Evolutionary conservation across 202 grass and related monocot species (phyloP), one percentile per base, ranked within the genome.

Genomic region (Panicum hallii): DNA sequence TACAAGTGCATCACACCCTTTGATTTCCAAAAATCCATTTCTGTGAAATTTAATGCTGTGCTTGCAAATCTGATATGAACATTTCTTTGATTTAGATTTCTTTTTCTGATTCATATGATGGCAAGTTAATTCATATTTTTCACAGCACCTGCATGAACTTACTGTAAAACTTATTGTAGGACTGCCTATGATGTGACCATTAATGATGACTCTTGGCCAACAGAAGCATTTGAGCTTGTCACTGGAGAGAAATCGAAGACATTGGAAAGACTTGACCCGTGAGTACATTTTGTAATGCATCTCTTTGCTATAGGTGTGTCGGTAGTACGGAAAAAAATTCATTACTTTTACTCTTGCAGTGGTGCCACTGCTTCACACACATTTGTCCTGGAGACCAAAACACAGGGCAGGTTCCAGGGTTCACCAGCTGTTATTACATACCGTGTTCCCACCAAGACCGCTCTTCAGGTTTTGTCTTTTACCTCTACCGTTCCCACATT

Each of bases 171-270:
- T 17, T 79, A 23, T 84, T 88, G 52, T 60, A 94, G 97, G 72
- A 99, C 93, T 91, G 97, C 97, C 38, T 99, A 99, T 91, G 93
- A 99, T 83, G 90, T 99, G 80, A 85, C 58, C 79, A 82, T 99
- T 55, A 97, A 88, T 44, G 97, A 97, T 38, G 97, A 97, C 87
- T 89, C 87, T 75, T 99, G 97, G 97, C 88, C 93, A 38, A 75
- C 86, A 45, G 92, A 97, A 83, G 83, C 62, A 0, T 97, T 99
- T 83, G 90, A 94, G 70, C 75, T 94, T 53, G 74, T 97, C 74
- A 94, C 97, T 83, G 97, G 97, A 22, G 85, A 75, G 32, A 61
- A 79, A 79, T 87, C 93, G 11, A 97, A 97, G 84, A 94, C 93
- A 58, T 94, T 94, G 90, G 91, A 99, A 85, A 94, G 82, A 65